Conservation (phyloP, 108 stramenopile genomes). For the Fragilaria crotonensis region DNA sequence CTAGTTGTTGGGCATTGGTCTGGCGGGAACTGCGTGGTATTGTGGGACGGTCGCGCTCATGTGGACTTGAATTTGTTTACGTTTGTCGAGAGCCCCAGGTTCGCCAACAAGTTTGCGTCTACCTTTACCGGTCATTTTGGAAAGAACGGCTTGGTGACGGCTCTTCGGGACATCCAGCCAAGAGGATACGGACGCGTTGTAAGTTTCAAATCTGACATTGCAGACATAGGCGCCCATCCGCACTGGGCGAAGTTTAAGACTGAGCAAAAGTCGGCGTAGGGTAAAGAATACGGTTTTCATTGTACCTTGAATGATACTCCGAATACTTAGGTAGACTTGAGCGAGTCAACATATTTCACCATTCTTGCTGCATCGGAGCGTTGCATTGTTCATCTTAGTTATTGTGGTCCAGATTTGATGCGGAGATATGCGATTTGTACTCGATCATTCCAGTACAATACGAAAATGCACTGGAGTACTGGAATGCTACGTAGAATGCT, state of each 20-base stretch:
- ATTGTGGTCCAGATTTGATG: too few species aligned
- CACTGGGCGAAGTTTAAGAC: not conserved
- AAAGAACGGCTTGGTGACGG: slow-evolving; percentile 4
- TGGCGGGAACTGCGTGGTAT: slow-evolving; percentile 24
- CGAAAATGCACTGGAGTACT: too few species aligned
- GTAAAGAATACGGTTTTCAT: too few species aligned
- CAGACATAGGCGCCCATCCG: not conserved
- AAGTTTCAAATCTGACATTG: slow-evolving; percentile 29
- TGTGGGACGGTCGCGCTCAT: slow-evolving; percentile 57
- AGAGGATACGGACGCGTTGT: slow-evolving; percentile 43
- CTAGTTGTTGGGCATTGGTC: slow-evolving; percentile 25
- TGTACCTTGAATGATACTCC: too few species aligned
- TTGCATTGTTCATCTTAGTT: too few species aligned
- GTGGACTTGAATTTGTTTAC: slow-evolving; percentile 58
- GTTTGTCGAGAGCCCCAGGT: slow-evolving; percentile 21
- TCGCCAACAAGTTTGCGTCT: not conserved
- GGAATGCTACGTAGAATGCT: too few species aligned
- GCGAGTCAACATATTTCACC: too few species aligned
- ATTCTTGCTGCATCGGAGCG: too few species aligned
- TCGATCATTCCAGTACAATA: too few species aligned
- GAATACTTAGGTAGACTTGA: too few species aligned
- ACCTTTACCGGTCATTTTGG: not conserved
- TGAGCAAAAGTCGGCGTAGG: too few species aligned
- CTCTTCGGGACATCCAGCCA: slow-evolving; percentile 36
- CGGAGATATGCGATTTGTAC: too few species aligned